Conservation (phyloP, 2,329 filamentous ascomycete species). For the Corniculantispora saksenae region DNA sequence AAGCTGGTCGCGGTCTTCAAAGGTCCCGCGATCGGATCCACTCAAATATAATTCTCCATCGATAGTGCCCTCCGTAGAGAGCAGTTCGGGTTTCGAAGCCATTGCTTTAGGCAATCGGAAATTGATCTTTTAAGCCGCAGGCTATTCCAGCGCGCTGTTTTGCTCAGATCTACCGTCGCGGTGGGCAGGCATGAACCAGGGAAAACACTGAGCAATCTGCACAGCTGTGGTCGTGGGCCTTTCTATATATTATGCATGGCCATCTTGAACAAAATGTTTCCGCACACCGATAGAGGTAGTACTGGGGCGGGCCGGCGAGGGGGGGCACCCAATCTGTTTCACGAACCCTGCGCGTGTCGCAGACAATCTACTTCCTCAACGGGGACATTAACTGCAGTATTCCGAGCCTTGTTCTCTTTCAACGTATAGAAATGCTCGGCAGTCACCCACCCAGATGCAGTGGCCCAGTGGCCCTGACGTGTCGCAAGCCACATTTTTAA, state of each 20-base stretch:
- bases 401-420: neutral
- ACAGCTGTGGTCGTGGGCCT: neutral
- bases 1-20: conserved; percentile 15
- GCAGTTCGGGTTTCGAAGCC: neutral
- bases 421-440: neutral
- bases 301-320: neutral
- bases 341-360: neutral
- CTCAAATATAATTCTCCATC: neutral
- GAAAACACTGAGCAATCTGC: neutral
- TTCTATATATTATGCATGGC: neutral
- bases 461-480: neutral
- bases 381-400: neutral
- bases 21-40: neutral
- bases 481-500: neutral
- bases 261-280: neutral
- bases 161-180: neutral
- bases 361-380: neutral
- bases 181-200: neutral
- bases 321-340: neutral
- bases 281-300: neutral
- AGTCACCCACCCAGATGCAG: neutral
- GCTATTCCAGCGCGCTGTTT: neutral
- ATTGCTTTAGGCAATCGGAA: neutral
- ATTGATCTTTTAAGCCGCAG: no score
- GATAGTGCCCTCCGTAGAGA: neutral